Evolutionary conservation across 2,329 filamentous ascomycete species (phyloP), one percentile per base, ranked within the genome.

Genomic region (Exophiala bonariae): DNA sequence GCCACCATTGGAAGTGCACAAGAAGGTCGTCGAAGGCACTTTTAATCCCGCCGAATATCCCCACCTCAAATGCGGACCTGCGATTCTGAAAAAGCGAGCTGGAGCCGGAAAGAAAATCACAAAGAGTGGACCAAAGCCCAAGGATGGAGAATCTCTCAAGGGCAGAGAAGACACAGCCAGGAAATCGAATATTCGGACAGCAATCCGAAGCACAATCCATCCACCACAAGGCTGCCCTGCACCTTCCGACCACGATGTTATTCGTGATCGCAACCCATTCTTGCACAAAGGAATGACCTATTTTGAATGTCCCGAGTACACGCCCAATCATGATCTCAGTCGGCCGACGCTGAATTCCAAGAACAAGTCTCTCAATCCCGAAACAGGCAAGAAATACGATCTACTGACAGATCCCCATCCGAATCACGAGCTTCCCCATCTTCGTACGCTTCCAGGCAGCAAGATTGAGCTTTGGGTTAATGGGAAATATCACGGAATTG

Each of bases 391-490:
- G 39, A 53, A 51, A 17, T 59, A 58, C 37, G 54, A 58, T 36
- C 46, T 56, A 17, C 18, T 48, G 8, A 58, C 50, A 69, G n/a
- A 69, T 66, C 14, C 70, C 63, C 52, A 75, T 71, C 26, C 69
- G 69, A 43, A 77, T 80, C 63, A 85, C 82, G 41, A 90, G 83
- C 61, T 90, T 10, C 81, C 89, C 0, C 80, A 87, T n/a, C 74
- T 97, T 17, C 85, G 92, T 37, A 95, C 90, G 1, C 75, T 97
- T 3, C 93, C 95, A 0, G 83, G 87, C 43, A 95, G 89, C 2
- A 83, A 80, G 59, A 91, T 99, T 63, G 87, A 86, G 50, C 77
- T 97, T 33, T 97, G 93, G 77, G 96, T 95, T 65, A 99, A 99
- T 60, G 93, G 93, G 3, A 78, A 84, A 28, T 76, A 86, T 28